Base-by-base conservation (phyloP, 225 moss, liverwort and hornwort species). In the Sphagnum tenellum region DNA sequence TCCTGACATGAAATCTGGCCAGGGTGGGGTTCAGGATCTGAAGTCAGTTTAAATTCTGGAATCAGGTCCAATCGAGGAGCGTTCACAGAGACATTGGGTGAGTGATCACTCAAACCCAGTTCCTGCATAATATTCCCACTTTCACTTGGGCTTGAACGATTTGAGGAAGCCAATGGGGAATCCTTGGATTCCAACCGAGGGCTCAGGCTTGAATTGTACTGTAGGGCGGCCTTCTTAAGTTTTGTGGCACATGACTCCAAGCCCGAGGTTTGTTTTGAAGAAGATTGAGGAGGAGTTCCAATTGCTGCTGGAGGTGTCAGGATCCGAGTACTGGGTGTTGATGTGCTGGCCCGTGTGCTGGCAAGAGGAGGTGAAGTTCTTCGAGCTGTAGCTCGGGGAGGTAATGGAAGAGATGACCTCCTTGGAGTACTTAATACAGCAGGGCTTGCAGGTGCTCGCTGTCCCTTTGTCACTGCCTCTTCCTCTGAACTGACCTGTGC, bases 21-120 rank as follows among this genome's bases (percentile, higher is more conserved):
- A 5, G 52, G 52, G 9, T 52, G 9, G 6, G 52, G 7, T 9
- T 52, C 52, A 52, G 6, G 6, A 70, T 78, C 83, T 13, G 86
- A 74, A 7, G 88, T 90, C 0, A 98, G 78, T 55, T 90, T 87
- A 55, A 98, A 98, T 60, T 98, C 98, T 0, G 98, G 98, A 50
- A 98, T 98, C 57, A 98, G 84, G 70, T 98, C 93, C 70, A 98
- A 76, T 12, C 93, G 82, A 66, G 98, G 98, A 51, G 88, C 88
- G 59, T 98, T 98, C 46, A 98, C 98, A 1, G 93, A 93, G 12
- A 98, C 98, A 62, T 98, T 90, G 0, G 90, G 93, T 66, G 98
- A 98, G 56, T 84, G 92, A 59, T 86, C 82, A 60, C 81, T 92
- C 12, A 89, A 85, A 9, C 81, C 90, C 5, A 90, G 72, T 56